phyloP scores from a whole-genome alignment of 2,329 filamentous ascomycete genomes.

The Fusarium pseudocircinatum region DNA sequence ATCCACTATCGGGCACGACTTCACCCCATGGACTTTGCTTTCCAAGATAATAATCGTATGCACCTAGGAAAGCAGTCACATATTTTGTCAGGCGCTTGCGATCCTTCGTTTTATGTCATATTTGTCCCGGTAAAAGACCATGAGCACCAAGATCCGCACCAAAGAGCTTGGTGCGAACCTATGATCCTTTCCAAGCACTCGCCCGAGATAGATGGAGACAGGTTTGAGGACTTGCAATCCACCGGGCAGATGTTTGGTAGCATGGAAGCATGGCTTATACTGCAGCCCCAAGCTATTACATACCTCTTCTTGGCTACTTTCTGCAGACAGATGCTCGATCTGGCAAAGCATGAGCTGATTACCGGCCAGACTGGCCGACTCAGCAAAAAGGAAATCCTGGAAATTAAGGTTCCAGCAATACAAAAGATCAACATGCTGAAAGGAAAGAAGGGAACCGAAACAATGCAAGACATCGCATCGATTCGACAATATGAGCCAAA shows the following conservation, averaged over 20 bases:
- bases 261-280: constrained; percentile 29
- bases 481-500: constrained; percentile 27
- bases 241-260: neutral
- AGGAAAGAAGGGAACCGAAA: neutral
- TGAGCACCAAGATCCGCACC: neutral
- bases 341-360: neutral
- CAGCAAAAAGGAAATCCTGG: neutral
- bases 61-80: constrained; percentile 27
- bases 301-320: constrained; percentile 25
- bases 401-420: neutral
- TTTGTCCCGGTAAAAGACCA: neutral
- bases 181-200: neutral
- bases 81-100: constrained; percentile 28
- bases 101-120: neutral
- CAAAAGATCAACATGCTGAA: neutral
- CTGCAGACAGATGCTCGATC: constrained; percentile 14
- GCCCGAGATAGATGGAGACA: neutral
- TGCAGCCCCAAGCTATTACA: constrained; percentile 31
- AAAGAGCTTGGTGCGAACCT: neutral
- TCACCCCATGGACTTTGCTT: constrained; percentile 9
- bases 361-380: neutral
- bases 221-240: neutral
- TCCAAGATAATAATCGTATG: constrained; percentile 26
- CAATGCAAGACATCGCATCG: constrained; percentile 22
- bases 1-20: constrained; percentile 33